Evolutionary conservation across 202 grass and related monocot genomes (phyloP).

Genomic region (Panicum hallii): DNA sequence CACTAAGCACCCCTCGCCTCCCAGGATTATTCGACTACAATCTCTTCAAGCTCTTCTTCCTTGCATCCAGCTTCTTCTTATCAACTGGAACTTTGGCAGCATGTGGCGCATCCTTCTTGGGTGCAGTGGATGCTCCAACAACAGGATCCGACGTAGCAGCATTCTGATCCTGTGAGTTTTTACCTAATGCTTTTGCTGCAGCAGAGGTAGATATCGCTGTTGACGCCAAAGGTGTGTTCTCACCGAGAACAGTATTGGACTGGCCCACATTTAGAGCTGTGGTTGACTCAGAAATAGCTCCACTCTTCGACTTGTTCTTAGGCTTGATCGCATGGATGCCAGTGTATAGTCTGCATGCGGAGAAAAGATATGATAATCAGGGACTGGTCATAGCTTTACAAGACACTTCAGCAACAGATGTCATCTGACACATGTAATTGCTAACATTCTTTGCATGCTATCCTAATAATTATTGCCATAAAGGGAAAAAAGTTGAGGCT

Average conservation of each 20-base stretch:
- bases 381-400: neutral
- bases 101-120: constrained; percentile 53
- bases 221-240: constrained; percentile 39
- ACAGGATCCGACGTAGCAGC: constrained; percentile 43
- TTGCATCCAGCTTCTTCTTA: constrained; percentile 90
- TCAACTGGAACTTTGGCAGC: constrained; percentile 55
- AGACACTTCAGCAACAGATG: neutral
- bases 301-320: constrained; percentile 66
- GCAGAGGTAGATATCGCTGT: constrained; percentile 38
- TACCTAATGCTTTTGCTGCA: constrained; percentile 45
- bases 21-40: constrained; percentile 42
- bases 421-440: neutral
- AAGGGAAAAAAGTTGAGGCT: neutral
- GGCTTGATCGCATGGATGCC: constrained; percentile 81
- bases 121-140: constrained; percentile 41
- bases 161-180: constrained; percentile 69
- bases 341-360: constrained; percentile 65
- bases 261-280: constrained; percentile 75
- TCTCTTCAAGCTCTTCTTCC: constrained; percentile 95
- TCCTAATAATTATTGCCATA: neutral
- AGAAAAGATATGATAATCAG: neutral
- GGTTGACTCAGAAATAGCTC: constrained; percentile 79
- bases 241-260: constrained; percentile 41
- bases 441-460: neutral
- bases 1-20: neutral